A percentile compares a stretch with the other conserved stretches of the same genome.
These are phyloP conservation scores for Pythium utonaiense DNA, from an alignment of 352 stramenopile species.

Conservation along the genomic window DNA sequence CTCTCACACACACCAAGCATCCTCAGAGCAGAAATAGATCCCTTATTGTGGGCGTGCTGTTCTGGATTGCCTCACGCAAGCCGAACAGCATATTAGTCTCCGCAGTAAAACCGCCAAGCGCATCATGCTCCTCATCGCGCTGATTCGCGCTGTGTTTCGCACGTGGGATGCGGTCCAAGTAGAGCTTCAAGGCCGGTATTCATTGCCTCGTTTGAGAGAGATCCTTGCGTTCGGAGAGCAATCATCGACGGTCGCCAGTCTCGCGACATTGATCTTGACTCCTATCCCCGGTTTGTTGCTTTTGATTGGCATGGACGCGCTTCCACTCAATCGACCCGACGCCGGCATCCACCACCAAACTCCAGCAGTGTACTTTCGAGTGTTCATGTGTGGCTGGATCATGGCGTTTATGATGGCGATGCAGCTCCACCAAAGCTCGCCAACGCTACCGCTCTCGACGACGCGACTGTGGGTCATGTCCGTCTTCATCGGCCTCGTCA, in stretches of 20 bases:
- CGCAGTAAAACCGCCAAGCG: too few species aligned
- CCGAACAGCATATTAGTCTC: too few species aligned
- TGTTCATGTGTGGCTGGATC: not conserved
- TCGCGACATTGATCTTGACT: not conserved
- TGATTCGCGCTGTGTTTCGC: too few species aligned
- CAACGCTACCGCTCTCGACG: not conserved
- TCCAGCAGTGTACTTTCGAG: not conserved
- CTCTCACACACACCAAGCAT: too few species aligned
- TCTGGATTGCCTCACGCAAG: too few species aligned
- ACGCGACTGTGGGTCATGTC: conserved; percentile 3
- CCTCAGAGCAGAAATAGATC: too few species aligned
- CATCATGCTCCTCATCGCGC: too few species aligned
- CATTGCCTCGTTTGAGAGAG: not conserved
- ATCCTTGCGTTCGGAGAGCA: not conserved
- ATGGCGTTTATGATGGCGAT: conserved; percentile 4
- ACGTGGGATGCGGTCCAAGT: too few species aligned
- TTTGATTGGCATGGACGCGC: conserved; percentile 1
- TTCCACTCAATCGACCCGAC: not conserved
- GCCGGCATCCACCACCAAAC: conserved; percentile 1
- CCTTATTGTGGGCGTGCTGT: too few species aligned
- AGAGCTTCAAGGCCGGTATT: too few species aligned
- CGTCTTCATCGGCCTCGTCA: not conserved
- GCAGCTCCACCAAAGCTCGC: conserved; percentile 2
- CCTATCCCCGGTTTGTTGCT: not conserved
- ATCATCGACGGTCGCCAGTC: not conserved